Evolutionary conservation across 495 filamentous ascomycete genomes (phyloP), one percentile per base, ranked within the genome.

Genomic region (Neurospora sp.): DNA sequence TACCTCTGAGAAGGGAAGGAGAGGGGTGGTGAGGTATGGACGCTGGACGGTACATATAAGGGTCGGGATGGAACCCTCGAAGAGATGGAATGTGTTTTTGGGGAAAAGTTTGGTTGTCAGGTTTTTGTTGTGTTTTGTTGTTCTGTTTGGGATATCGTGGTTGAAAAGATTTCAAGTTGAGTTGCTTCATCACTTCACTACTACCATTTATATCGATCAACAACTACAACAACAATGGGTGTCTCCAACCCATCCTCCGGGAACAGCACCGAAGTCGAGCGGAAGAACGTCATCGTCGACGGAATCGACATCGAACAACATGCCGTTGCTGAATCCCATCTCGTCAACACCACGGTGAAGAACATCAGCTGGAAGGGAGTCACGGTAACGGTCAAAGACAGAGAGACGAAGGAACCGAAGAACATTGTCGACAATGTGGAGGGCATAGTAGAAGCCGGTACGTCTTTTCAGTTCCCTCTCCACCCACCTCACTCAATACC

Each of bases 301-400:
- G 27, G 44, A 1, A n/a, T 75, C 3, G 80, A 81, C 46, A 27
- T 81, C 39, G 80, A 81, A 42, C 46, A 69, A 18, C 72, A 69
- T 9, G 70, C 73, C 42, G 76, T 77, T 11, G 79, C 80, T 41
- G 77, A 82, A 70, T 75, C 78, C 10, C 81, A 83, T 73, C 76
- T 83, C 16, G 66, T 71, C 27, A 84, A 84, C 76, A 78, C 81
- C 0, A 83, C 77, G 0, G 79, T 85, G 23, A 76, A 76, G 23
- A 80, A 76, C 72, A 89, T 92, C 75, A 83, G 86, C 12, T 94
- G 91, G 91, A 80, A 79, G 37, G 83, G 84, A 44, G 78, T 93
- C 72, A 89, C 85, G 0, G 91, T 93, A 40, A 90, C 87, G 0
- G 90, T 94, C 44, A 90, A 90, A 74, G 92, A 94, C 80, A 84